Conservation (phyloP, 225 moss, liverwort and hornwort species). For the Lunularia cruciata region DNA sequence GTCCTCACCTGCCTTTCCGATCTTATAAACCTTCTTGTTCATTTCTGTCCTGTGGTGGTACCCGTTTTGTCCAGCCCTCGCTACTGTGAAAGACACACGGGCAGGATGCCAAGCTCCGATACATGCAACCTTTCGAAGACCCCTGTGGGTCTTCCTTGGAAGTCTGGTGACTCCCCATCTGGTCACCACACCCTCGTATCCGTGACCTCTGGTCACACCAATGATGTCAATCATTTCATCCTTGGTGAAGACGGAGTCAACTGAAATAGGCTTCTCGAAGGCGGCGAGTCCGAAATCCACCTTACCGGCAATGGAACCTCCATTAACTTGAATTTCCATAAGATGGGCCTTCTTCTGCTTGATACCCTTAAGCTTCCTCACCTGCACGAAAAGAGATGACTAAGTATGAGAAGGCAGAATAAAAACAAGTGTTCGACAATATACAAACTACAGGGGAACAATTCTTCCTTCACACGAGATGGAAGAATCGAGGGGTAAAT, state of each 20-base stretch:
- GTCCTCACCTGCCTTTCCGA: conserved; percentile 53
- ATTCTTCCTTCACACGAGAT: not conserved
- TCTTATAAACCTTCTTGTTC: conserved; percentile 85
- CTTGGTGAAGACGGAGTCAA: conserved; percentile 76
- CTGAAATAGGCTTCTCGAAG: conserved; percentile 67
- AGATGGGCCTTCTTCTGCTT: conserved; percentile 66
- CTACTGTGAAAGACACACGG: conserved; percentile 82
- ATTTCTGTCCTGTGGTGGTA: conserved; percentile 74
- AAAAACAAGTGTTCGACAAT: not conserved
- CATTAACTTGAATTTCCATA: conserved; percentile 74
- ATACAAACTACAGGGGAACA: not conserved
- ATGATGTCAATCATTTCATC: conserved; percentile 85
- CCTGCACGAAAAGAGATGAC: conserved; percentile 29
- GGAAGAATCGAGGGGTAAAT: not conserved
- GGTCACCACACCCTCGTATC: conserved; percentile 78
- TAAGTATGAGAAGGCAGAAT: not conserved
- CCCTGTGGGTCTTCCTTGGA: conserved; percentile 81
- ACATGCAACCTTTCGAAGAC: conserved; percentile 79
- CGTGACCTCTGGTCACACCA: conserved; percentile 67
- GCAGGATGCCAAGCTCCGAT: conserved; percentile 95
- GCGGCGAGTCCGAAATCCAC: conserved; percentile 75
- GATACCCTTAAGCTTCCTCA: conserved; percentile 59
- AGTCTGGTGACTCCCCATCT: conserved; percentile 80
- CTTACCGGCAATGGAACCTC: conserved; percentile 65
- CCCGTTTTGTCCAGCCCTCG: conserved; percentile 80